Evolutionary conservation across 2,329 filamentous ascomycete species (phyloP), one percentile per base, ranked within the genome.

Genomic region (Diaporthe destruens): DNA sequence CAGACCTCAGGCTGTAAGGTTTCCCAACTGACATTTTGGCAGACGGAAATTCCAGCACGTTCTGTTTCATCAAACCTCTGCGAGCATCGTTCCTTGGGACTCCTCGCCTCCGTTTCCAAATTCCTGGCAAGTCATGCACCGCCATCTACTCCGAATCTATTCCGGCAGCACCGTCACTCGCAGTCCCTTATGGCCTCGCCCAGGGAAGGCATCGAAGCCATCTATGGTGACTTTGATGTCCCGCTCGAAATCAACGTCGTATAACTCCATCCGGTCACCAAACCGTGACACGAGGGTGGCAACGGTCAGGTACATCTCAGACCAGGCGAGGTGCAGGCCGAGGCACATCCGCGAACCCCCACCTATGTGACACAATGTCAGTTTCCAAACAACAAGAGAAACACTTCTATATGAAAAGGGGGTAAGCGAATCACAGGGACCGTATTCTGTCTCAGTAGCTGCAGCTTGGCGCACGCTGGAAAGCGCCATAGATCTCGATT

Each of bases 271-370:
- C 32, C 44, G 32, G 2, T 53, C 44, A 5, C 47, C 44, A 8
- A 66, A 66, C 0, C 69, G 71, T 36, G 59, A 39, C 32, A 66
- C 61, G 2, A 66, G 47, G 20, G 6, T 66, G 47, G 61, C 61
- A 29, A 20, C 12, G n/a, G 32, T 51, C 32, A 66, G 7, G 18
- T 66, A 66, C 61, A 66, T 66, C 47, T 66, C 61, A 3, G 61
- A 66, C 29, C 32, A 66, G 25, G 61, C 61, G 47, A 66, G 61
- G n/a, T 66, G 61, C 8, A 66, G 61, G 12, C 61, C 61, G 8
- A 66, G 29, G 16, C 61, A 66, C 61, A 66, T 66, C 8, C 61
- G 61, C 9, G 61, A 66, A 1, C 61, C 61, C 7, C 61, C 61
- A 3, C 44, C 44, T 47, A 18, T n/a, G n/a, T 8, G 1, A 47